phyloP scores from a whole-genome alignment of 495 filamentous ascomycete species.

The Geoglossum glabrum region DNA sequence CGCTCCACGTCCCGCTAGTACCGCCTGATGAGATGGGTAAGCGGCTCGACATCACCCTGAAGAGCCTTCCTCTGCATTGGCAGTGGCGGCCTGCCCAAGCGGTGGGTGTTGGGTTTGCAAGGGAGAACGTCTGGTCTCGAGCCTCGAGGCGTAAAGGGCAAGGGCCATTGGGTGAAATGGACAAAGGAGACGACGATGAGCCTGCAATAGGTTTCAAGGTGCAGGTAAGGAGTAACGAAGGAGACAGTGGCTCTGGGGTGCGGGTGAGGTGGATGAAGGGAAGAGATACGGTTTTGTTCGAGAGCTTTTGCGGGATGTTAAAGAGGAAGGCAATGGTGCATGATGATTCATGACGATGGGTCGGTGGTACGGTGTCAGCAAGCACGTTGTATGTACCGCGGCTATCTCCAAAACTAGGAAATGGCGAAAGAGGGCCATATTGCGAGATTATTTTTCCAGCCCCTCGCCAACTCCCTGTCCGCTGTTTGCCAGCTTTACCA shows the following conservation, averaged over 20 bases:
- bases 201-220: slow-evolving; percentile 28
- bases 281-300: slow-evolving; percentile 53
- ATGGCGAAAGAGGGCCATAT: not conserved
- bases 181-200: slow-evolving; percentile 13
- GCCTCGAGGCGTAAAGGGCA: slow-evolving; percentile 32
- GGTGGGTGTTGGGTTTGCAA: slow-evolving; percentile 34
- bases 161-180: slow-evolving; percentile 7
- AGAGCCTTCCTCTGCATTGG: slow-evolving; percentile 30
- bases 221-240: slow-evolving; percentile 13
- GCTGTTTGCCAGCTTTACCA: slow-evolving; percentile 38
- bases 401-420: not conserved
- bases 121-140: slow-evolving; percentile 52
- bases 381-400: not conserved
- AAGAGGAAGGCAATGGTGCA: slow-evolving; percentile 22
- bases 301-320: slow-evolving; percentile 74
- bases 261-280: slow-evolving; percentile 59
- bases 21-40: slow-evolving; percentile 15
- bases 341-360: not conserved
- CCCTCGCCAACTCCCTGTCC: not conserved
- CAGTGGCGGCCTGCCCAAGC: slow-evolving; percentile 23
- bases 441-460: not conserved
- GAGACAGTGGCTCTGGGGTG: slow-evolving; percentile 16
- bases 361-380: not conserved
- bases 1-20: slow-evolving; percentile 21
- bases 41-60: slow-evolving; percentile 22